Evolutionary conservation across 805 yeast genomes (phyloP).

Genomic region (Starmerella khaoyaiensis): DNA sequence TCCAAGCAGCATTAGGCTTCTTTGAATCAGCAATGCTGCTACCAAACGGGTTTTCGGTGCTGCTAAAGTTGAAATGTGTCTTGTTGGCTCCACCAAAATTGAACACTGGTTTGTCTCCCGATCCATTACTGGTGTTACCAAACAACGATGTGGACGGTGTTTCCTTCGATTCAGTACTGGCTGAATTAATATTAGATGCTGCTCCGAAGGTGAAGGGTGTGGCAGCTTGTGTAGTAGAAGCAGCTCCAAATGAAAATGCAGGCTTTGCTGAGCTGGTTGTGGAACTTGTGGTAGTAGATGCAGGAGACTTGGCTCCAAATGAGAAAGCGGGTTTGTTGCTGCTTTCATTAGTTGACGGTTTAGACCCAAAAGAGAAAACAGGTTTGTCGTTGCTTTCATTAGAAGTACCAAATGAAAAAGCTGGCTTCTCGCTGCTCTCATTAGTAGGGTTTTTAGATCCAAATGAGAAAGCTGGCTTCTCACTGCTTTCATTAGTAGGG

Average conservation of each 20-base stretch:
- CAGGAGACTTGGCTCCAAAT: conserved; percentile 3
- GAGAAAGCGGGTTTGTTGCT: conserved; percentile 9
- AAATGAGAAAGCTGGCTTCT: conserved; percentile 23
- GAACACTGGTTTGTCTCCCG: conserved; percentile 4
- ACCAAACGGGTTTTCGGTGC: conserved; percentile 17
- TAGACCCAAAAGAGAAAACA: conserved; percentile 16
- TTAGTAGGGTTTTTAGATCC: no score
- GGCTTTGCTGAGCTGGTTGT: conserved; percentile 12
- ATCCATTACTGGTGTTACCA: not conserved
- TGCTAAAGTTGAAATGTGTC: conserved; percentile 11
- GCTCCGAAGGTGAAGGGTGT: not conserved
- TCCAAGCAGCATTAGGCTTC: conserved; percentile 13
- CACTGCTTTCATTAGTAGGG: conserved; percentile 13
- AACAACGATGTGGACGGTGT: not conserved
- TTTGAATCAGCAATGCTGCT: not conserved
- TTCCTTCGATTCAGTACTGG: not conserved
- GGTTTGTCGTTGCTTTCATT: conserved; percentile 6
- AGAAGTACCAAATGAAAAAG: conserved; percentile 25
- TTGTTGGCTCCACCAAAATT: conserved; percentile 4
- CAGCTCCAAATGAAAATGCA: conserved; percentile 8
- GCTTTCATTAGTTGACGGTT: conserved; percentile 10
- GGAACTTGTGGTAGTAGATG: not conserved
- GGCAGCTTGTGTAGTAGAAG: not conserved
- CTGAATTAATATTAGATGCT: not conserved
- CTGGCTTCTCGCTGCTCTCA: conserved; percentile 16